These are phyloP conservation scores for Pueraria montana DNA, from an alignment of 306 rosid genomes.

Conservation along the genomic window DNA sequence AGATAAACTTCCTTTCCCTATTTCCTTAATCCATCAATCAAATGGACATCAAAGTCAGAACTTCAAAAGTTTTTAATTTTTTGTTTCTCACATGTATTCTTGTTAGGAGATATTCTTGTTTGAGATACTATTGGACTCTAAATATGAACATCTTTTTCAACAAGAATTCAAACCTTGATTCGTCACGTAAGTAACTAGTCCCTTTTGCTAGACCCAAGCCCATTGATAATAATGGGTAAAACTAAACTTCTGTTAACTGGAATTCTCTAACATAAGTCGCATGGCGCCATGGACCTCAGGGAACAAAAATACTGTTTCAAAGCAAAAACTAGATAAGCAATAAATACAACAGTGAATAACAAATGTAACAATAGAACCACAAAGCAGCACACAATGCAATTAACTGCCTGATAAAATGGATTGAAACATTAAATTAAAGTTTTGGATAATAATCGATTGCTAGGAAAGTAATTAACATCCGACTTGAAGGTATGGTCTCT, in stretches of 20 bases:
- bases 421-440: conserved; percentile 22
- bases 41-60: not conserved
- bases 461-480: conserved; percentile 32
- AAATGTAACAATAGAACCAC: not conserved
- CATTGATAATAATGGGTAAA: not conserved
- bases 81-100: too few species aligned
- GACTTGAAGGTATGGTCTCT: conserved; percentile 5
- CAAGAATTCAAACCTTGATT: too few species aligned
- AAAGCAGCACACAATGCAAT: not conserved
- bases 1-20: too few species aligned
- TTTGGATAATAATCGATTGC: conserved; percentile 22
- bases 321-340: not conserved
- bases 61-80: not conserved
- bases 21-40: not conserved
- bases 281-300: not conserved
- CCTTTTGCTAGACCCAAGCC: too few species aligned
- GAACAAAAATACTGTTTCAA: conserved; percentile 6
- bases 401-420: conserved; percentile 3
- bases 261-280: not conserved
- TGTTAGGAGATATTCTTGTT: too few species aligned
- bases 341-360: not conserved
- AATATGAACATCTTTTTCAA: too few species aligned
- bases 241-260: not conserved
- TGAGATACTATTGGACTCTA: too few species aligned
- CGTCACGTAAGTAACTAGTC: too few species aligned